Base-by-base conservation (phyloP, 2,329 filamentous ascomycete genomes). In the Penicillium aurantiogriseum region DNA sequence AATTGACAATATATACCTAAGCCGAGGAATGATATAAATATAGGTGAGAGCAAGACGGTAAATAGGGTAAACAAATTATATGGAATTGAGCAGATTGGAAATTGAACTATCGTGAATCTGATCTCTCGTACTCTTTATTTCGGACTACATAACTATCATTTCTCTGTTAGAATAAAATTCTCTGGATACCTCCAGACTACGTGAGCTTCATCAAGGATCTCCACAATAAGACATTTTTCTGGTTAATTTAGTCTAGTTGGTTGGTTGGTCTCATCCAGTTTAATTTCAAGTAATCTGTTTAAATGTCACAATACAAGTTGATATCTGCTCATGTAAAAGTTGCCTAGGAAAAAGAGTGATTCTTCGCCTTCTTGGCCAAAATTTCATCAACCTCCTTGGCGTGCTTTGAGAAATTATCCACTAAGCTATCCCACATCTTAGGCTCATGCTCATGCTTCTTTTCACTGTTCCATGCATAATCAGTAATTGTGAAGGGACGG, bases 341-440 rank as follows among this genome's bases (percentile, higher is more conserved):
- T 19, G 40, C 15, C 40, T 43, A 61, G 55, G 35, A 64, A 56
- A 66, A 40, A 40, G 53, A 51, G 44, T 65, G 43, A 5, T 56
- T 61, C 51, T 67, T 62, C 2, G 58, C 61, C 51, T 65, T 71
- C 54, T 73, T 71, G 0, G 68, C 69, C 58, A 81, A 56, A 51
- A 81, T 74, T 62, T 73, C 76, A 51, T 81, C 75, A 11, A 82
- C 71, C 62, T 81, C 79, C 27, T 80, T 74, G 21, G 73, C 70
- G 60, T 82, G 76, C 46, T 66, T 71, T 0, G 75, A 78, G 58
- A 83, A 83, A 62, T 82, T 81, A 63, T 82, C 81, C 2, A 83
- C 79, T 9, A 83, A 69, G 51, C 76, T 72, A 67, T 84, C 81
- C 81, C 81, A 83, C 81, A 83, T 80, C 63, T 76, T 79, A 1